These are phyloP conservation scores for Lactuca saligna DNA, from an alignment of 129 eudicot species.

Conservation along the genomic window DNA sequence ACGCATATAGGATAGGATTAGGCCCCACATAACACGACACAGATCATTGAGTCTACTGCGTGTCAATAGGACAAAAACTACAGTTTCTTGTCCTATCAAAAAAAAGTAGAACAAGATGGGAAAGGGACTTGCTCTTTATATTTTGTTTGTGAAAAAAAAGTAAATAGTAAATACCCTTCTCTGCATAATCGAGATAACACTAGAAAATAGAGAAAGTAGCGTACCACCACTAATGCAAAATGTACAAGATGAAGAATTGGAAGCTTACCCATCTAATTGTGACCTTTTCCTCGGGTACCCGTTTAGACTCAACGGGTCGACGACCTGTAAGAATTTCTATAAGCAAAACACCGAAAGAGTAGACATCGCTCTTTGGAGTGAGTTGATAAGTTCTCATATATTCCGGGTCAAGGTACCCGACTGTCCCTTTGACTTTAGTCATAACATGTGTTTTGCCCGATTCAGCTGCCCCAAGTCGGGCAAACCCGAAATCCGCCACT, in stretches of 20 bases:
- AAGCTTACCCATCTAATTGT: conserved; percentile 87
- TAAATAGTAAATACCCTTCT: too few relatives aligned
- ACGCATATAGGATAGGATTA: too few relatives aligned
- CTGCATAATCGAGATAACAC: background rate
- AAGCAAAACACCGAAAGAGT: conserved; percentile 83
- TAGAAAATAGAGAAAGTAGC: background rate
- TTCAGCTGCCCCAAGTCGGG: conserved; percentile 62
- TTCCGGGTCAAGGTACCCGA: conserved; percentile 98
- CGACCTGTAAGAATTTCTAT: conserved; percentile 90
- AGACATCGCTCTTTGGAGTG: conserved; percentile 88
- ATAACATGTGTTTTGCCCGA: conserved; percentile 63
- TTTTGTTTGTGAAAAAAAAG: too few relatives aligned
- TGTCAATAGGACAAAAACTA: too few relatives aligned
- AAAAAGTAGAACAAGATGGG: too few relatives aligned
- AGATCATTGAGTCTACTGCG: too few relatives aligned
- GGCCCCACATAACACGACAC: too few relatives aligned
- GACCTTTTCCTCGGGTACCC: conserved; percentile 60
- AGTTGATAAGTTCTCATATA: conserved; percentile 90
- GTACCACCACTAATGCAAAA: background rate
- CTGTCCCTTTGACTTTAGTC: conserved; percentile 90
- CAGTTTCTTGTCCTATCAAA: too few relatives aligned
- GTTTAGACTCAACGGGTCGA: conserved; percentile 78
- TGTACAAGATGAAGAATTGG: conserved; percentile 10
- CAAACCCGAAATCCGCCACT: conserved; percentile 96
- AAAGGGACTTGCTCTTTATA: too few relatives aligned